Evolutionary conservation across 2,329 filamentous ascomycete species (phyloP).

Genomic region (Monilinia fructicola): DNA sequence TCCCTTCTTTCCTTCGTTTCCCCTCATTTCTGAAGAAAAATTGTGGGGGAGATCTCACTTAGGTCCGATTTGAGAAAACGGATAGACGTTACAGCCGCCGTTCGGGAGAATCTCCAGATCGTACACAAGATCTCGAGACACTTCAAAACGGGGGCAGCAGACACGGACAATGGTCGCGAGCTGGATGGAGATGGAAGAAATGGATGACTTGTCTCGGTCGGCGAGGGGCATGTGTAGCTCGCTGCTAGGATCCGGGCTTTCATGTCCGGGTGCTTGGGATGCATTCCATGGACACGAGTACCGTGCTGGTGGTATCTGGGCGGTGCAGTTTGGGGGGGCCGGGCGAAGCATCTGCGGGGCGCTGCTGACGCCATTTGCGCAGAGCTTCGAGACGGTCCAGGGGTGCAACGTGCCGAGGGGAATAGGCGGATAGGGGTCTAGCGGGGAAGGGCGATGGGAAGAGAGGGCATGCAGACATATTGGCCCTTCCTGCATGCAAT

Average conservation of each 20-base stretch:
- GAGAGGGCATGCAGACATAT: slow-evolving; percentile 5
- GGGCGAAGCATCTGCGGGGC: not conserved
- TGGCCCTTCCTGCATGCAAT: not conserved
- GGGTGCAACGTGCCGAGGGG: slow-evolving; percentile 10
- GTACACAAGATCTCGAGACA: slow-evolving; percentile 12
- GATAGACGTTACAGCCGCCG: not conserved
- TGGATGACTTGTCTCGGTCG: not conserved
- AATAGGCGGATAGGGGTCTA: not conserved
- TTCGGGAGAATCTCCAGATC: slow-evolving; percentile 13
- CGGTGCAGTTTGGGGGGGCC: not conserved
- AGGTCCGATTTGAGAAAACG: slow-evolving; percentile 6
- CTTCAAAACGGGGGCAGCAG: not conserved
- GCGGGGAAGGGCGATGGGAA: not conserved
- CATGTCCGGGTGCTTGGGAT: not conserved
- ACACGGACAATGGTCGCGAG: not conserved
- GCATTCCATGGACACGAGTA: slow-evolving; percentile 1
- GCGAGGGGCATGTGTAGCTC: not conserved
- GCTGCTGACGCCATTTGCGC: not conserved
- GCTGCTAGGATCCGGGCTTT: not conserved
- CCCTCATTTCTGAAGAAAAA: not conserved
- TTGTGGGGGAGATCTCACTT: not conserved
- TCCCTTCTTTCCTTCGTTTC: no score
- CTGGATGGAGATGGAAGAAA: not conserved
- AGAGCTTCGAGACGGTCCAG: not conserved
- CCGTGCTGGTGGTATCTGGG: slow-evolving; percentile 12